phyloP scores from a whole-genome alignment of 169 alveolate genomes.

The Cyclospora cayetanensis region DNA sequence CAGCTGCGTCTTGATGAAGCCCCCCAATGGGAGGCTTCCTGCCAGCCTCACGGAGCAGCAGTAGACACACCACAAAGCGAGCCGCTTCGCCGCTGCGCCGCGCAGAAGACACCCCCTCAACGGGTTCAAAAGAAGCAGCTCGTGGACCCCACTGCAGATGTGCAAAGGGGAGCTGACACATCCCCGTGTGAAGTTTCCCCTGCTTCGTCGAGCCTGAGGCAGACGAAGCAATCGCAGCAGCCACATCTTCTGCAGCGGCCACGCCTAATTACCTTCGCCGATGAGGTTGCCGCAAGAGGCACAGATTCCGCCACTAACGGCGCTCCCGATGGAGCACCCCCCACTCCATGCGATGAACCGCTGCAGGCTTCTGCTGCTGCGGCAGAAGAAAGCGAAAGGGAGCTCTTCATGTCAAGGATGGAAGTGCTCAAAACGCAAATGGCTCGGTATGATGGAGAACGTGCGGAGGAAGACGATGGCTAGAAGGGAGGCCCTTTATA shows the following conservation, averaged over 20 bases:
- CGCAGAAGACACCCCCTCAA: too few relatives aligned
- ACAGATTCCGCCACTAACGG: not conserved
- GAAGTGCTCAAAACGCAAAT: not conserved
- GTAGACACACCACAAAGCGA: too few relatives aligned
- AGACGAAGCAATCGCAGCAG: not conserved
- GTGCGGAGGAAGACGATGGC: too few relatives aligned
- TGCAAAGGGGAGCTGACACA: too few relatives aligned
- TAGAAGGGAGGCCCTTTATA: too few relatives aligned
- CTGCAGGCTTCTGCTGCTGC: conserved; percentile 1
- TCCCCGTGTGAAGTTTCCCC: too few relatives aligned
- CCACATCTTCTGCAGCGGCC: not conserved
- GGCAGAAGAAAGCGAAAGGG: not conserved
- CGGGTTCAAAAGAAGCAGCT: too few relatives aligned
- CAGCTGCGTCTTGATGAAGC: not conserved
- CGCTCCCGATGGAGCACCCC: not conserved
- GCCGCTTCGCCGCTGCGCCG: too few relatives aligned
- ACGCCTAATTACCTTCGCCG: not conserved
- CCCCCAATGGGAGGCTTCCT: not conserved
- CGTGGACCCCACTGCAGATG: too few relatives aligned
- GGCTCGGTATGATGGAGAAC: too few relatives aligned
- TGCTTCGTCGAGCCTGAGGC: too few relatives aligned
- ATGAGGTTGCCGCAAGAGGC: not conserved
- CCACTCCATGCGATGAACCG: too few relatives aligned
- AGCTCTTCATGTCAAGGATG: not conserved
- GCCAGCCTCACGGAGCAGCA: not conserved